Evolutionary conservation across 345 rosid species (phyloP).

Genomic region (Eucalyptus decipiens): DNA sequence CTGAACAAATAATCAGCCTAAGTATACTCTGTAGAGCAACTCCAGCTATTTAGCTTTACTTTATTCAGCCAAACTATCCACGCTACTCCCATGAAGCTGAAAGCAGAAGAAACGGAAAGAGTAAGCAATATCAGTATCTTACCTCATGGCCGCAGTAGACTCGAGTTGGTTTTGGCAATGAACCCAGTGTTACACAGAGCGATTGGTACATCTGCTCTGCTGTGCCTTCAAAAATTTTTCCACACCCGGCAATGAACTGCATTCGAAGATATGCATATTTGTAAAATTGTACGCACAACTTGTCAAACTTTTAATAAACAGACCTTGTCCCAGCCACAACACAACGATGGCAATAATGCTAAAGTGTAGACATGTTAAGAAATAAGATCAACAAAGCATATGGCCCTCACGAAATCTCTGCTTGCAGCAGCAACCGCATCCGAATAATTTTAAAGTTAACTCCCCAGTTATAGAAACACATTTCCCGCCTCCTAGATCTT

Average conservation of each 20-base stretch:
- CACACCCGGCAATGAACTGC: slow-evolving; percentile 90
- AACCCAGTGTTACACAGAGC: slow-evolving; percentile 72
- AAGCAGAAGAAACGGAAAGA: background rate
- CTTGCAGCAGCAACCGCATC: background rate
- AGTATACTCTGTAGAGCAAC: background rate
- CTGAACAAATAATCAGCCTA: background rate
- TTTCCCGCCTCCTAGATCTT: background rate
- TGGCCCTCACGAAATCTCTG: background rate
- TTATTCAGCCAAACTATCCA: background rate
- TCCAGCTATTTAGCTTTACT: background rate
- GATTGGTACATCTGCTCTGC: slow-evolving; percentile 96
- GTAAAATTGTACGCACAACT: background rate
- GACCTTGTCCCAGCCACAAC: background rate
- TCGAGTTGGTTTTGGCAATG: slow-evolving; percentile 76
- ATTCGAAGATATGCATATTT: background rate
- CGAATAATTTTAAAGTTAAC: background rate
- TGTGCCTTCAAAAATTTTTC: slow-evolving; percentile 89
- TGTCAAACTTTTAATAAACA: background rate
- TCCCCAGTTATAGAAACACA: background rate
- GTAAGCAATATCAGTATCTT: background rate
- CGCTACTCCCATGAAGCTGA: background rate
- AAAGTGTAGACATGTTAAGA: background rate
- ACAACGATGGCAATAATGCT: background rate
- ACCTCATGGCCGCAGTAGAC: slow-evolving; percentile 97
- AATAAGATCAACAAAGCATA: background rate